Percentiles rank a stretch among this genome's conserved stretches.
Evolutionary conservation across 371 early-diverging fungal species (phyloP).

Genomic region (Actinomortierella wolfii): DNA sequence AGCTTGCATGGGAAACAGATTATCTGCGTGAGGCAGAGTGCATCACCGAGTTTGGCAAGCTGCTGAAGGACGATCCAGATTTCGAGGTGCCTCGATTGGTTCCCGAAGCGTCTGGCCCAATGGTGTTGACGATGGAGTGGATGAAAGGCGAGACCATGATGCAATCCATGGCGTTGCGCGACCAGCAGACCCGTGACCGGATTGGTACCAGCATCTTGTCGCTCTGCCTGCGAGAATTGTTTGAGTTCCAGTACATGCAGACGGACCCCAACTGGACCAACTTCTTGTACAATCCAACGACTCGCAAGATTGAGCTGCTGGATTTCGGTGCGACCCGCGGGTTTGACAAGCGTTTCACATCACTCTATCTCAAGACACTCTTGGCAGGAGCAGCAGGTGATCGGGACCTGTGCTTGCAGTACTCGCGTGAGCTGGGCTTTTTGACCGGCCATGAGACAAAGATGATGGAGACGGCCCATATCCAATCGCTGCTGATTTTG

Average conservation of each 20-base stretch:
- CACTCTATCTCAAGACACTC: slow-evolving; percentile 78
- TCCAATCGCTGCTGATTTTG: slow-evolving; percentile 84
- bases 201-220: slow-evolving; percentile 69
- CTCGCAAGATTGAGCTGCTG: slow-evolving; percentile 77
- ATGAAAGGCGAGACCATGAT: slow-evolving; percentile 80
- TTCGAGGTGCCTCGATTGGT: slow-evolving; percentile 82
- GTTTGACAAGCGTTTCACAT: slow-evolving; percentile 75
- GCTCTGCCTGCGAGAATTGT: slow-evolving; percentile 89
- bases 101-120: slow-evolving; percentile 67
- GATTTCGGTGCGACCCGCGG: slow-evolving; percentile 97
- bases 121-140: slow-evolving; percentile 83
- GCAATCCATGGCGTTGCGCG: slow-evolving; percentile 57
- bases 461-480: slow-evolving; percentile 90
- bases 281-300: slow-evolving; percentile 82
- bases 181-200: slow-evolving; percentile 73
- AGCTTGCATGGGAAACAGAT: slow-evolving; percentile 95
- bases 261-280: slow-evolving; percentile 99
- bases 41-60: slow-evolving; percentile 66
- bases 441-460: slow-evolving; percentile 92
- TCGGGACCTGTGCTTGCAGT: slow-evolving; percentile 73
- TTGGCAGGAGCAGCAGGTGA: slow-evolving; percentile 76
- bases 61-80: slow-evolving; percentile 63
- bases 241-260: slow-evolving; percentile 95
- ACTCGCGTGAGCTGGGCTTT: slow-evolving; percentile 85
- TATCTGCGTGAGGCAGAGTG: slow-evolving; percentile 88